Percentiles rank a stretch among this genome's conserved stretches.
Conservation (phyloP, 2,329 filamentous ascomycete genomes). For the Teratosphaeria epicoccoides region DNA sequence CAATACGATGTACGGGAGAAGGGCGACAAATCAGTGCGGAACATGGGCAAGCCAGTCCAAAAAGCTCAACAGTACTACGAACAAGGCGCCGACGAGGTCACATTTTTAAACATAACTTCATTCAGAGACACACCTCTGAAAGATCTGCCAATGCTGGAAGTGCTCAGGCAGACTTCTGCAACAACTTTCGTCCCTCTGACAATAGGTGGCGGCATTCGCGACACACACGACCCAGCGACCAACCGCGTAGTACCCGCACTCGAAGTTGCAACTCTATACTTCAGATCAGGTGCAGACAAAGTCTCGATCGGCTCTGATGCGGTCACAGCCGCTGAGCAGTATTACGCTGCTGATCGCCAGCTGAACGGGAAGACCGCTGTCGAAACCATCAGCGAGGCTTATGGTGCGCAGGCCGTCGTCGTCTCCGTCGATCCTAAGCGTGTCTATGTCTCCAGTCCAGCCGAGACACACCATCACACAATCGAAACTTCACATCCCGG, state of each 20-base stretch:
- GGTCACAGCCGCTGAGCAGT: conserved; percentile 84
- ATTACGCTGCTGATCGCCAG: conserved; percentile 58
- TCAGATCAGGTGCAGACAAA: conserved; percentile 93
- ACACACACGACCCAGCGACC: conserved; percentile 73
- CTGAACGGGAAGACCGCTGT: conserved; percentile 79
- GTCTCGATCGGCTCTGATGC: conserved; percentile 94
- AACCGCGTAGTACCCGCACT: conserved; percentile 78
- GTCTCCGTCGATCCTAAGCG: conserved; percentile 90
- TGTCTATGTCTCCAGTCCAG: conserved; percentile 64
- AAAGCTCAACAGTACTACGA: conserved; percentile 92
- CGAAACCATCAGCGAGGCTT: conserved; percentile 85
- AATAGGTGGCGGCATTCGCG: conserved; percentile 87
- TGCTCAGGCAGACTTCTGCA: conserved; percentile 72
- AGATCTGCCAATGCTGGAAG: conserved; percentile 92
- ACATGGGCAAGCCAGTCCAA: conserved; percentile 92
- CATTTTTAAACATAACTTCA: conserved; percentile 95
- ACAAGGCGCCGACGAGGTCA: conserved; percentile 91
- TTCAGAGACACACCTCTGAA: conserved; percentile 91
- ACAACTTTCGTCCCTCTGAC: conserved; percentile 95
- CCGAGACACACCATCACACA: conserved; percentile 63
- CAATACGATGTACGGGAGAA: conserved; percentile 98
- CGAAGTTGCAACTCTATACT: conserved; percentile 92
- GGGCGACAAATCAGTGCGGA: conserved; percentile 57
- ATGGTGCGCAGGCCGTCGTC: conserved; percentile 94
- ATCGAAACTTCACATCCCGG: conserved; percentile 61